These are phyloP conservation scores for Hypoxylon sp. DNA, from an alignment of 2,329 filamentous ascomycete species.

Conservation along the genomic window DNA sequence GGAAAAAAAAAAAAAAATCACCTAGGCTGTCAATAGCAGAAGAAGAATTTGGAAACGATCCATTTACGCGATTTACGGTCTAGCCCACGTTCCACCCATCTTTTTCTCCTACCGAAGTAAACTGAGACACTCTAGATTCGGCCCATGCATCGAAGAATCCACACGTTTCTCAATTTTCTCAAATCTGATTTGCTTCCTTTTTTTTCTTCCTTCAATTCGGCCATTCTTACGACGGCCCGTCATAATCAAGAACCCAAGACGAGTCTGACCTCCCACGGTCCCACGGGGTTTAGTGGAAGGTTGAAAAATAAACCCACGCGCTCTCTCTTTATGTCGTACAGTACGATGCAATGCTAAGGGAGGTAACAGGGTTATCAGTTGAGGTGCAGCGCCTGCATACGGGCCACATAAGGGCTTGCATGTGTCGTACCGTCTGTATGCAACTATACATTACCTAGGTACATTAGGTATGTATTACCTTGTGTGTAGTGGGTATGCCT, in stretches of 20 bases:
- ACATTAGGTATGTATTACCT: conserved; percentile 1
- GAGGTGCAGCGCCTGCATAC: conserved; percentile 24
- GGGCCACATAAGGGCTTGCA: conserved; percentile 17
- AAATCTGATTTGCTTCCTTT: conserved; percentile 34
- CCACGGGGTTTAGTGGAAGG: conserved; percentile 3
- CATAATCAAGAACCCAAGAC: conserved; percentile 13
- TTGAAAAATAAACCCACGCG: background rate
- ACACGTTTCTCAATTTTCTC: conserved; percentile 24
- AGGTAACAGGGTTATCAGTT: conserved; percentile 17
- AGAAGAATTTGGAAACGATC: conserved; percentile 14
- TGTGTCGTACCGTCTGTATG: conserved; percentile 28
- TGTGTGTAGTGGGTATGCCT: conserved; percentile 8
- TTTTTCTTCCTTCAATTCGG: conserved; percentile 26
- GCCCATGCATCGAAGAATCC: conserved; percentile 29
- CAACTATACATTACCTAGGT: conserved; percentile 21
- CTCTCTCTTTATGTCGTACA: conserved; percentile 20
- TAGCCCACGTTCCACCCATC: conserved; percentile 34
- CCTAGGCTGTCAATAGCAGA: too few species aligned
- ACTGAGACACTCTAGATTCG: conserved; percentile 40
- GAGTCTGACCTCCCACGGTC: conserved; percentile 30
- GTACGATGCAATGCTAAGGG: conserved; percentile 22
- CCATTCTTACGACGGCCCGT: conserved; percentile 21
- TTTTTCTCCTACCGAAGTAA: conserved; percentile 25
- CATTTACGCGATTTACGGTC: conserved; percentile 29
- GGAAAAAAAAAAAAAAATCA: conserved; percentile 15